Conservation (phyloP, 768 basidiomycete species). For the Cubamyces lactineus region DNA sequence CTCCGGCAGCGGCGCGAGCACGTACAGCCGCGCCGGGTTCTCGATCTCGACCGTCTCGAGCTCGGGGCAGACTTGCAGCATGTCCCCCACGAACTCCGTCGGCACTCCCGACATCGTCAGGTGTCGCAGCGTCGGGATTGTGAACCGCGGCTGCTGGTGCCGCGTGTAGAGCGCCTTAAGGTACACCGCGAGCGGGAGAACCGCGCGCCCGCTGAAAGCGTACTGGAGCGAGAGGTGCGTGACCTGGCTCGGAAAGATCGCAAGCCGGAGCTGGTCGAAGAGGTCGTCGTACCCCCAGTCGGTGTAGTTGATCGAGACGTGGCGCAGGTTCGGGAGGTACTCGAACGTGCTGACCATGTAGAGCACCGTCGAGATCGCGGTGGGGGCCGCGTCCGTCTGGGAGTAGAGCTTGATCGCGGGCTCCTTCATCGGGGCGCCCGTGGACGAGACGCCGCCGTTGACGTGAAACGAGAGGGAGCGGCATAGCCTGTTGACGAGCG, state of each 20-base stretch:
- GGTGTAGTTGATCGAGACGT: slow-evolving; percentile 37
- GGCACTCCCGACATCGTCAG: slow-evolving; percentile 13
- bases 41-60: slow-evolving; percentile 22
- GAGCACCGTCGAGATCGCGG: slow-evolving; percentile 33
- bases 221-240: slow-evolving; percentile 40
- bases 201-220: slow-evolving; percentile 30
- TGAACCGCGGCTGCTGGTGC: slow-evolving; percentile 34
- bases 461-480: slow-evolving; percentile 42
- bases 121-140: slow-evolving; percentile 39
- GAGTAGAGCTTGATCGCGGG: slow-evolving; percentile 28
- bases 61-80: slow-evolving; percentile 21
- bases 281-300: slow-evolving; percentile 40
- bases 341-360: slow-evolving; percentile 31
- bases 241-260: slow-evolving; percentile 38
- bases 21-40: slow-evolving; percentile 14
- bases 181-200: slow-evolving; percentile 29
- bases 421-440: slow-evolving; percentile 4
- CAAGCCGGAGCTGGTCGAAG: slow-evolving; percentile 37
- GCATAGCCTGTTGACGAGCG: slow-evolving; percentile 34
- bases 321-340: slow-evolving; percentile 38
- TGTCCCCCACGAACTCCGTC: slow-evolving; percentile 23
- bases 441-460: slow-evolving; percentile 18
- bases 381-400: slow-evolving; percentile 20
- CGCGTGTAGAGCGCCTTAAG: slow-evolving; percentile 26
- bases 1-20: slow-evolving; percentile 16